Percentiles rank a stretch among this genome's conserved stretches.
These are phyloP conservation scores for Perkinsela sp. DNA, from an alignment of 208 protist species.

Conservation along the genomic window DNA sequence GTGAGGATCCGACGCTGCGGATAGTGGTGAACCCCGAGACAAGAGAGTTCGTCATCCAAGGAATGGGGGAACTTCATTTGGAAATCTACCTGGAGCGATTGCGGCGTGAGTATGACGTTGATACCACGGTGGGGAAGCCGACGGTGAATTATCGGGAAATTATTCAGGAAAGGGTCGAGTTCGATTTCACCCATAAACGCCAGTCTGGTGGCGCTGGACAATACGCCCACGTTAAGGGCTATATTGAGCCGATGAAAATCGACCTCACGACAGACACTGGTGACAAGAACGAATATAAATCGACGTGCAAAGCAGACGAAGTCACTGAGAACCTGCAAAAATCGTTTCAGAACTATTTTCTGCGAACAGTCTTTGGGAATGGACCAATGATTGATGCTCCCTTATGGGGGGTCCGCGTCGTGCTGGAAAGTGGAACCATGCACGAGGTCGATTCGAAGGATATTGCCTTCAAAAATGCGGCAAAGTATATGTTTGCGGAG, in stretches of 20 bases:
- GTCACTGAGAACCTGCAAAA: conserved; percentile 69
- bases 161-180: conserved; percentile 55
- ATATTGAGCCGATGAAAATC: conserved; percentile 55
- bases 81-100: conserved; percentile 86
- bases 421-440: conserved; percentile 75
- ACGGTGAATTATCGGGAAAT: conserved; percentile 83
- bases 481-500: conserved; percentile 73
- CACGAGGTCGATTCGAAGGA: conserved; percentile 96
- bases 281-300: conserved; percentile 40
- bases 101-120: conserved; percentile 67
- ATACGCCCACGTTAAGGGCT: conserved; percentile 81
- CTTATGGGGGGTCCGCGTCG: conserved; percentile 77
- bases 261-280: conserved; percentile 65
- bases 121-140: conserved; percentile 68
- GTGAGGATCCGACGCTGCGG: conserved; percentile 81
- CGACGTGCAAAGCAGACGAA: conserved; percentile 74
- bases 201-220: conserved; percentile 92
- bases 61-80: conserved; percentile 86
- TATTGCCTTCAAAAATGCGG: conserved; percentile 83
- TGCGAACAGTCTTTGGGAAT: conserved; percentile 63
- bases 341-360: conserved; percentile 56
- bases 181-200: conserved; percentile 93
- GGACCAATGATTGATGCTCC: conserved; percentile 77
- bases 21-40: conserved; percentile 71
- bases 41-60: conserved; percentile 74